These are phyloP conservation scores for Cucumis cinereus DNA, from an alignment of 306 rosid species.

Conservation along the genomic window DNA sequence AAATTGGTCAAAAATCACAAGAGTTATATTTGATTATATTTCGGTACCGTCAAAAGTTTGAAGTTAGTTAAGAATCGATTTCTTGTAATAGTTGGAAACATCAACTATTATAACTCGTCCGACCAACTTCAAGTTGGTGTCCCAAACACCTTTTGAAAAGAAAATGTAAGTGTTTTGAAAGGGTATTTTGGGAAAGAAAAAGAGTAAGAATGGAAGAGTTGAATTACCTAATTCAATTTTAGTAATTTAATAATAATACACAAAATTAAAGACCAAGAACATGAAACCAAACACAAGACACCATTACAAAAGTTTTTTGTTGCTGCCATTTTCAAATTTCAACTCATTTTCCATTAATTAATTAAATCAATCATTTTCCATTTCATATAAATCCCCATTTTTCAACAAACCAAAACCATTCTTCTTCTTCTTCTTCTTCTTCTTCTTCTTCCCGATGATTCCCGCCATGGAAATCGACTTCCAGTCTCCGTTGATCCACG, in stretches of 20 bases:
- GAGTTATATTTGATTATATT: no score
- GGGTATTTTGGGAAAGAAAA: slow-evolving; percentile 4
- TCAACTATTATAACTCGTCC: no score
- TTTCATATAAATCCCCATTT: not conserved
- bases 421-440: not conserved
- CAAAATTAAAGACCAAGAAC: not conserved
- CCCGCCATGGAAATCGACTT: slow-evolving; percentile 62
- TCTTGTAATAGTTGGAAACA: no score
- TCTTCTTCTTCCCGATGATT: not conserved
- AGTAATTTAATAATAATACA: not conserved
- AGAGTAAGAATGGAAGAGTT: not conserved
- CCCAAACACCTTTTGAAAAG: no score
- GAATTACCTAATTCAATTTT: not conserved
- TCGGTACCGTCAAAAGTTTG: no score
- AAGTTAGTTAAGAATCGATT: no score
- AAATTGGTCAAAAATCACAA: no score
- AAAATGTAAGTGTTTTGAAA: no score
- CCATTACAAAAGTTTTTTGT: not conserved
- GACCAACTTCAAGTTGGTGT: no score
- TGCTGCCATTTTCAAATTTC: not conserved
- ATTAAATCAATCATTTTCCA: not conserved
- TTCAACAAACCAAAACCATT: not conserved
- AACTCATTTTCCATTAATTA: not conserved
- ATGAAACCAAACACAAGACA: slow-evolving; percentile 6
- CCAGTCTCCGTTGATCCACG: slow-evolving; percentile 29